Evolutionary conservation across 345 rosid genomes (phyloP), one percentile per base, ranked within the genome.

Genomic region (Garcia nutans): DNA sequence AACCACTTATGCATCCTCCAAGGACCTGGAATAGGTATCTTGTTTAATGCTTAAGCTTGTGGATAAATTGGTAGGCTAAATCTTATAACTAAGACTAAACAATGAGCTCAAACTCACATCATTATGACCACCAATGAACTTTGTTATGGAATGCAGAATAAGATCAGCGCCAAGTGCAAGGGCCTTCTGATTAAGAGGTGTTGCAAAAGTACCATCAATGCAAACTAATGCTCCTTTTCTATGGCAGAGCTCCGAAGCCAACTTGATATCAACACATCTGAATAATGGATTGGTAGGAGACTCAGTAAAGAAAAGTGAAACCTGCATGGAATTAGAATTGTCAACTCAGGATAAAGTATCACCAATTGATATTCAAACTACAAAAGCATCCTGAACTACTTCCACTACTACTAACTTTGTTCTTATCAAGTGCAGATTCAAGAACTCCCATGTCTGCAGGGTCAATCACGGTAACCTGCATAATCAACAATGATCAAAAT

Each of bases 201-300:
- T 96, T 44, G 99, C 99, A 85, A 96, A 96, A 79, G 99, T 96
- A 76, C 99, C 99, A 81, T 96, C 99, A 52, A 96, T 87, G 89
- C 99, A 96, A 59, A 96, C 99, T 70, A 93, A 77, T 63, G 97
- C 88, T 79, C 97, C 98, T 74, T 92, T 92, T 41, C 82, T 89
- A 83, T 88, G 98, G 84, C 98, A 96, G 63, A 93, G 91, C 56
- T 90, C 82, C 49, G 98, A 92, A 74, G 93, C 97, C 82, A 89
- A 77, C 89, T 91, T 77, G 82, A 96, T 87, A 82, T 96, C 99
- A 47, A 96, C 97, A 77, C 98, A 93, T 87, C 97, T 90, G 54
- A 96, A 87, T 77, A 93, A 96, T 52, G 98, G 99, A 84, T 96
- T 93, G 64, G 99, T 93, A 0, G 99, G 99, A 49, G 99, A 93